These are phyloP conservation scores for Scenedesmus sp. DNA, from an alignment of 163 green algal species.

Conservation along the genomic window DNA sequence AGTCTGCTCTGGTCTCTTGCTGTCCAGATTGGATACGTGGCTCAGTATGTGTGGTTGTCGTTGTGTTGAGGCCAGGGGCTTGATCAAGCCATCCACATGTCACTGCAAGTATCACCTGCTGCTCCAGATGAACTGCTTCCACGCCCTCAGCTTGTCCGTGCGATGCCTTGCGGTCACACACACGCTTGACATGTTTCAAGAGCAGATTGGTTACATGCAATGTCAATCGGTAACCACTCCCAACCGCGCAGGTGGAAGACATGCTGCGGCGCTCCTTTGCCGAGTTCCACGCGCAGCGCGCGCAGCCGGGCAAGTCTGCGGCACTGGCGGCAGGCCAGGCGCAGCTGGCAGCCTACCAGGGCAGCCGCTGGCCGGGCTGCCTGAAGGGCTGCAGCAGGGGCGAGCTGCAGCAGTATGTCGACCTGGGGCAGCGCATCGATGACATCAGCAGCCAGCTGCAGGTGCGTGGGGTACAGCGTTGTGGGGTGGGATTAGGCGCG, in stretches of 20 bases:
- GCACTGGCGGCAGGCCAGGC: slow-evolving; percentile 55
- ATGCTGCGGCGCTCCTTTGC: slow-evolving; percentile 97
- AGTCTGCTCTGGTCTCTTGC: no score
- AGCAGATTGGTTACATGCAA: background rate
- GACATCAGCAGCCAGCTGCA: slow-evolving; percentile 71
- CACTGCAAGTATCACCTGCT: no score
- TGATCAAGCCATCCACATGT: no score
- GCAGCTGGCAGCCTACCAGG: slow-evolving; percentile 61
- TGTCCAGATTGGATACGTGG: no score
- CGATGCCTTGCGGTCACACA: no score
- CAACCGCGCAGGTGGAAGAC: slow-evolving; percentile 87
- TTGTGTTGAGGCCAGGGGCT: no score
- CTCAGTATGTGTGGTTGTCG: no score
- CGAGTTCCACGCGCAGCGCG: slow-evolving; percentile 92
- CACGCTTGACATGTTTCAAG: no score
- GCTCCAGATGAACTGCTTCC: no score
- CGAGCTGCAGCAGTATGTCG: slow-evolving; percentile 77
- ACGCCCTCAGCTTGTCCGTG: no score
- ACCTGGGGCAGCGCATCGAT: slow-evolving; percentile 65
- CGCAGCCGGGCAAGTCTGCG: slow-evolving; percentile 76
- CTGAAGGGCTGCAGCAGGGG: slow-evolving; percentile 60
- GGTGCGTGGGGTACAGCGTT: slow-evolving; percentile 32
- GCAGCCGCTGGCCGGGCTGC: slow-evolving; percentile 69
- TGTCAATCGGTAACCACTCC: background rate
- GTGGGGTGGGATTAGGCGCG: background rate